Evolutionary conservation across 352 stramenopile genomes (phyloP), one percentile per base, ranked within the genome.

Genomic region (Phytophthora megakarya): DNA sequence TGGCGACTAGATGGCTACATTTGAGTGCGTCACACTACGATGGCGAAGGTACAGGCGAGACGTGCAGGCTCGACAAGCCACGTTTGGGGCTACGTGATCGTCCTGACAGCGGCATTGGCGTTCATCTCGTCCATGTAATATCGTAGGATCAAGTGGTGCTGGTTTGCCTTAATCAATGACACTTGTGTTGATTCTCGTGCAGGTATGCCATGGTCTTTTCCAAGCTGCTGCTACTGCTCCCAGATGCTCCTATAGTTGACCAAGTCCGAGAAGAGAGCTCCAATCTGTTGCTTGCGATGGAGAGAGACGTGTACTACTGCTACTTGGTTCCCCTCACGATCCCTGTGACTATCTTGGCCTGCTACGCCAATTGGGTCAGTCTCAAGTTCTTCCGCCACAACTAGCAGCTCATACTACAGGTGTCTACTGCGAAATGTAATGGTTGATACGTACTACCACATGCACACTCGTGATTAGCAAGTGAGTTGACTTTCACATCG

Each of bases 371-470:
- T 52, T 94, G 85, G 85, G 83, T 92, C 61, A 89, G 85, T 61
- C 80, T 92, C 72, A 93, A 93, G 70, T 93, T 92, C 72, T 93
- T 93, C 67, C 83, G 83, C 18, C 83, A 93, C 30, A 35, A 35
- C 30, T 35, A 35, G 5, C 9, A 32, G 26, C 5, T 10, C 26
- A 32, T 32, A 35, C 30, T n/a, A n/a, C n/a, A n/a, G n/a, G n/a
- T n/a, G n/a, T n/a, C n/a, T n/a, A n/a, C n/a, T n/a, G n/a, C n/a
- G n/a, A n/a, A n/a, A n/a, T n/a, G n/a, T n/a, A n/a, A n/a, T n/a
- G n/a, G n/a, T n/a, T n/a, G n/a, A n/a, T n/a, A n/a, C n/a, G n/a
- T n/a, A n/a, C n/a, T n/a, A n/a, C n/a, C n/a, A n/a, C n/a, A n/a
- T n/a, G n/a, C n/a, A n/a, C n/a, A n/a, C n/a, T n/a, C n/a, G n/a